Conservation (phyloP, 257 asterid genomes). For the Solanum infundibuliforme region DNA sequence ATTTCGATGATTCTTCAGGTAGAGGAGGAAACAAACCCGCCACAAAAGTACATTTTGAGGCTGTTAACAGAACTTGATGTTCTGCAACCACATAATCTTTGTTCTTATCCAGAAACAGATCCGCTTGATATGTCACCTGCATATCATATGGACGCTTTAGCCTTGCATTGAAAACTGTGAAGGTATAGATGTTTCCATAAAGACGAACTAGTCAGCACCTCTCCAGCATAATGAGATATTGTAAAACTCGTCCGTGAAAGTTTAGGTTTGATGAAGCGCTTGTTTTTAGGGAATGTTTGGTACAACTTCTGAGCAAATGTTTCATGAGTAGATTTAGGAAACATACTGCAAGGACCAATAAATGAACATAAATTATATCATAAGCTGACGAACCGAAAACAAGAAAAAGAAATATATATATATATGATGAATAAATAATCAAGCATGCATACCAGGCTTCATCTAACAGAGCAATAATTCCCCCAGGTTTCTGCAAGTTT, state of each 20-base stretch:
- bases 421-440: neutral
- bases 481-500: constrained; percentile 94
- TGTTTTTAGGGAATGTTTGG: constrained; percentile 81
- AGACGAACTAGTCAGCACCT: constrained; percentile 40
- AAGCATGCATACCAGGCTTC: constrained; percentile 79
- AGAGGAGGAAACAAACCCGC: constrained; percentile 92
- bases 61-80: constrained; percentile 89
- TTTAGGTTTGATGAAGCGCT: constrained; percentile 97
- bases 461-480: constrained; percentile 92
- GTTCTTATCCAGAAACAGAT: constrained; percentile 92
- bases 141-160: constrained; percentile 11
- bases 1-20: constrained; percentile 87
- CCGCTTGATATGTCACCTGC: constrained; percentile 88
- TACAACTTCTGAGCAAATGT: constrained; percentile 99
- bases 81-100: constrained; percentile 98
- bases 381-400: constrained; percentile 5
- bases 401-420: neutral
- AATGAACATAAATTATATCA: constrained; percentile 8
- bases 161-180: neutral
- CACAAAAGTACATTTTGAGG: constrained; percentile 75
- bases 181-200: neutral
- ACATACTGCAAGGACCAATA: constrained; percentile 67
- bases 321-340: constrained; percentile 98
- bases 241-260: constrained; percentile 97
- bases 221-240: constrained; percentile 98